Evolutionary conservation across 1,284 basidiomycete genomes (phyloP).

Genomic region (Cystobasidium slooffiae): DNA sequence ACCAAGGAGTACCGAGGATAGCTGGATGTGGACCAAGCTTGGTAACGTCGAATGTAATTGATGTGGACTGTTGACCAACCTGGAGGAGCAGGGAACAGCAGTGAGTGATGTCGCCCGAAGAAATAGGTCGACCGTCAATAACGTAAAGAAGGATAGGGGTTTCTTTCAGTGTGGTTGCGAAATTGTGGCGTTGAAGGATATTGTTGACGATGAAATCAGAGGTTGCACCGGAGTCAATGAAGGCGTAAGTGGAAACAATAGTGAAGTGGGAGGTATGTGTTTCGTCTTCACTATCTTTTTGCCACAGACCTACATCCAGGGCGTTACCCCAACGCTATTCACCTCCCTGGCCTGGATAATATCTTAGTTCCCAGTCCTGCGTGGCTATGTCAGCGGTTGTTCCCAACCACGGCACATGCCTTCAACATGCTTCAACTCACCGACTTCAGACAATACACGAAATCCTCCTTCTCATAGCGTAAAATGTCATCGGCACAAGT

Average conservation of each 20-base stretch:
- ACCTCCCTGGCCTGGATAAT: too few relatives aligned
- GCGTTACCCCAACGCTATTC: too few relatives aligned
- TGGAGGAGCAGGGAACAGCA: neutral
- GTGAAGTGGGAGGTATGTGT: neutral
- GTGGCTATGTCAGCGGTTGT: too few relatives aligned
- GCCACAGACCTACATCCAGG: too few relatives aligned
- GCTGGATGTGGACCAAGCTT: neutral
- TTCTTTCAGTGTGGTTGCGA: neutral
- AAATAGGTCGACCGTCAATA: slow-evolving; percentile 20
- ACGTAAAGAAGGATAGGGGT: slow-evolving; percentile 15
- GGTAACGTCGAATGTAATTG: slow-evolving; percentile 45
- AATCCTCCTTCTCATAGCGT: too few relatives aligned
- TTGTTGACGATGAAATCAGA: slow-evolving; percentile 9
- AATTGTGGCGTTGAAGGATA: neutral
- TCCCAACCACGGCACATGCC: too few relatives aligned
- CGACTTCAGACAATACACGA: too few relatives aligned
- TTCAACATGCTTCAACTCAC: too few relatives aligned
- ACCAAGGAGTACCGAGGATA: neutral
- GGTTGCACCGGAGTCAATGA: slow-evolving; percentile 21
- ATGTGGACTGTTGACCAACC: neutral
- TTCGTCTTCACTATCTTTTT: too few relatives aligned
- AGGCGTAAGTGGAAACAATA: slow-evolving; percentile 1
- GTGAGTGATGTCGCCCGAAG: slow-evolving; percentile 8
- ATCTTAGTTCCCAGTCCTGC: too few relatives aligned
- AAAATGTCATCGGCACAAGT: too few relatives aligned